Conservation (phyloP, 805 yeast genomes). For the Saccharomycopsis vini region DNA sequence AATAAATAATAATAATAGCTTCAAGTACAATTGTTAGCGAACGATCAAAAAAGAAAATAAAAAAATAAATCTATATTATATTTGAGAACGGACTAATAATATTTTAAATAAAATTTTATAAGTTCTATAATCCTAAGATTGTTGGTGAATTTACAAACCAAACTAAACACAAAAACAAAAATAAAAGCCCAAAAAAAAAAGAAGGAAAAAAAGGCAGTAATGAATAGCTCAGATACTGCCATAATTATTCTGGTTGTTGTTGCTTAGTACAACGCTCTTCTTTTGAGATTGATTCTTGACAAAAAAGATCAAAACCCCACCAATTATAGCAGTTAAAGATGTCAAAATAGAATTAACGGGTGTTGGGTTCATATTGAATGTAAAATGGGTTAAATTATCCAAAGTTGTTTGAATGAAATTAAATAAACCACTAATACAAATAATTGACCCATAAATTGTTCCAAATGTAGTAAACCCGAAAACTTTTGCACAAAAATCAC, state of each 20-base stretch:
- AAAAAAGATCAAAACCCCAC: conserved; percentile 34
- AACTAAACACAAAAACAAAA: not conserved
- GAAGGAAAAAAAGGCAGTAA: not conserved
- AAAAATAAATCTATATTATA: too few relatives aligned
- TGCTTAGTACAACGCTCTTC: not conserved
- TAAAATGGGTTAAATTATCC: conserved; percentile 62
- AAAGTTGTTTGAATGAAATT: conserved; percentile 63
- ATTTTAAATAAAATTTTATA: too few relatives aligned
- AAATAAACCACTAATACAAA: conserved; percentile 73
- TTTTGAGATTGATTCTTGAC: conserved; percentile 23
- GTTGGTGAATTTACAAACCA: too few relatives aligned
- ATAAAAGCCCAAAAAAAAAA: not conserved
- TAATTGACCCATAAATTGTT: conserved; percentile 79
- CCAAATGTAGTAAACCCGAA: conserved; percentile 92
- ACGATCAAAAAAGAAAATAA: too few relatives aligned
- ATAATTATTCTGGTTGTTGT: not conserved
- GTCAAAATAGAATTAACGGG: conserved; percentile 64
- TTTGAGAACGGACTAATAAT: too few relatives aligned
- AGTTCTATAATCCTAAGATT: too few relatives aligned
- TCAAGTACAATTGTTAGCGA: too few relatives aligned
- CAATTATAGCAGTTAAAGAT: conserved; percentile 43
- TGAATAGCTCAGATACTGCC: conserved; percentile 1
- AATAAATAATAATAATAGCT: too few relatives aligned
- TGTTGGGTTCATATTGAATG: conserved; percentile 63
- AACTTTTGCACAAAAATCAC: conserved; percentile 86